Conservation (phyloP, 768 basidiomycete genomes). For the Hebeloma cylindrosporum region DNA sequence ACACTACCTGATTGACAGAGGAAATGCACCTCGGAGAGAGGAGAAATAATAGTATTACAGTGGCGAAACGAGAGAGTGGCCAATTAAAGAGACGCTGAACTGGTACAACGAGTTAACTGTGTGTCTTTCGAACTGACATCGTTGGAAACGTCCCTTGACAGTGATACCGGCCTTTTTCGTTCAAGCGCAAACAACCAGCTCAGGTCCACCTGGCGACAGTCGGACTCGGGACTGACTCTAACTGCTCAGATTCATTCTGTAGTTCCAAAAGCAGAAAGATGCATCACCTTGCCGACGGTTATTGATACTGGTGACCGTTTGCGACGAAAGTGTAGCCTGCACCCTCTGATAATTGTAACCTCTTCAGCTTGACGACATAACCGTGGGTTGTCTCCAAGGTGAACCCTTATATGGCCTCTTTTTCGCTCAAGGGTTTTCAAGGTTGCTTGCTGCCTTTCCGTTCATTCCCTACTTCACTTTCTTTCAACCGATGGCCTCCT, state of each 20-base stretch:
- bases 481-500: slow-evolving; percentile 55
- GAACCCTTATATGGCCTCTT: slow-evolving; percentile 38
- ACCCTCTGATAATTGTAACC: slow-evolving; percentile 42
- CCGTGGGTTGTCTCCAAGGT: slow-evolving; percentile 59
- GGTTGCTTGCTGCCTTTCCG: slow-evolving; percentile 39
- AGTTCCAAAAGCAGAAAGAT: slow-evolving; percentile 33
- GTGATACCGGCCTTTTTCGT: slow-evolving; percentile 21
- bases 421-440: slow-evolving; percentile 28
- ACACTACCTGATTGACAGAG: too few relatives aligned
- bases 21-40: too few relatives aligned
- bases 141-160: slow-evolving; percentile 22
- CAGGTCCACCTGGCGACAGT: slow-evolving; percentile 14
- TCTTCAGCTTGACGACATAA: slow-evolving; percentile 52
- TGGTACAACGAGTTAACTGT: slow-evolving; percentile 12
- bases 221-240: too few relatives aligned
- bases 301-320: slow-evolving; percentile 43
- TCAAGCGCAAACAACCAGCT: too few relatives aligned
- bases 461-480: slow-evolving; percentile 27
- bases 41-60: too few relatives aligned
- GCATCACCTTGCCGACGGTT: slow-evolving; percentile 66
- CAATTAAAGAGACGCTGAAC: too few relatives aligned
- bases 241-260: too few relatives aligned
- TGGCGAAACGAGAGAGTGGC: too few relatives aligned
- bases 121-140: slow-evolving; percentile 22
- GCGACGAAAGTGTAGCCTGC: slow-evolving; percentile 37